Conservation (phyloP, 2,329 filamentous ascomycete species). For the Aspergillus cejpii region DNA sequence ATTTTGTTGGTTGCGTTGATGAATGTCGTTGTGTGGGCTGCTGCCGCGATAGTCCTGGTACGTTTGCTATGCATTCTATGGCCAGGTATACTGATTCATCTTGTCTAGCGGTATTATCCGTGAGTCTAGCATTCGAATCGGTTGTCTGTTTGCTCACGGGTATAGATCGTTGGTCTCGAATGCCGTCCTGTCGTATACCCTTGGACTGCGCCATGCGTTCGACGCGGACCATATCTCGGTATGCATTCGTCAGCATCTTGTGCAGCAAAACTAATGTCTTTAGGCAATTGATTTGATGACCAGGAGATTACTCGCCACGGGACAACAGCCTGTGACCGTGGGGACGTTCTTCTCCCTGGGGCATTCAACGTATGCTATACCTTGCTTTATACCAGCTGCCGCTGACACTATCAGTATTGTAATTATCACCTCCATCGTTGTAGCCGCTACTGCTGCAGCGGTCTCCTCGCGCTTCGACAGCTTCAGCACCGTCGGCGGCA, state of each 20-base stretch:
- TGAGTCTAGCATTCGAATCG: slow-evolving; percentile 9
- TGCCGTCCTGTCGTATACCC: slow-evolving; percentile 76
- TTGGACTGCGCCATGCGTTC: slow-evolving; percentile 88
- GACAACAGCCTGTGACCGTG: slow-evolving; percentile 80
- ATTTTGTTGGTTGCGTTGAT: slow-evolving; percentile 49
- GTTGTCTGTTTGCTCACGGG: slow-evolving; percentile 1
- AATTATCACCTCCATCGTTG: slow-evolving; percentile 79
- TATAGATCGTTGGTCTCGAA: slow-evolving; percentile 62
- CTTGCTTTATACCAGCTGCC: background rate
- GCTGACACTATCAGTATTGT: slow-evolving; percentile 55
- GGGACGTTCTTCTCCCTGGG: slow-evolving; percentile 92
- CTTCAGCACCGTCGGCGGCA: slow-evolving; percentile 74
- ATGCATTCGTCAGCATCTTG: slow-evolving; percentile 9
- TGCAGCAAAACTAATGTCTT: slow-evolving; percentile 23
- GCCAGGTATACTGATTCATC: slow-evolving; percentile 9
- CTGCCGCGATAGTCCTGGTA: slow-evolving; percentile 53
- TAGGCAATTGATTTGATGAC: slow-evolving; percentile 91
- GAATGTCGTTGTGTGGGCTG: slow-evolving; percentile 54
- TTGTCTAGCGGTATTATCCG: slow-evolving; percentile 32
- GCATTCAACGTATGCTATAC: slow-evolving; percentile 61
- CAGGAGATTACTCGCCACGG: slow-evolving; percentile 74
- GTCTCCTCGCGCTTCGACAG: slow-evolving; percentile 72
- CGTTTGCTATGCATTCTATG: slow-evolving; percentile 11
- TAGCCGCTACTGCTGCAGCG: slow-evolving; percentile 82
- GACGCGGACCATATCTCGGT: slow-evolving; percentile 87